phyloP scores from a whole-genome alignment of 148 eudicot species.

The Diospyros kaki region DNA sequence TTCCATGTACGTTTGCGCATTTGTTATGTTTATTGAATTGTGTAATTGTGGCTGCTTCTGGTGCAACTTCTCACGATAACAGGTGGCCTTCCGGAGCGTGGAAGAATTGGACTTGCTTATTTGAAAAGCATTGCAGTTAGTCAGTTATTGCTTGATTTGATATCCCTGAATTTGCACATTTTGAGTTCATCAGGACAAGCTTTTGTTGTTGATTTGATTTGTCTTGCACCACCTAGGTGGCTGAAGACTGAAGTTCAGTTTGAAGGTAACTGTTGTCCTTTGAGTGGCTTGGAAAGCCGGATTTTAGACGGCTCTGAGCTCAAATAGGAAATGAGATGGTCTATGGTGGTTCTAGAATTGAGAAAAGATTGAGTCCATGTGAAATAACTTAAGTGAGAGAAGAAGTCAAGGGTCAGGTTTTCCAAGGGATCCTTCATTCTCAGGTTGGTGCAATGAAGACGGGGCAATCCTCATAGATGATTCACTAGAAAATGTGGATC shows the following conservation, averaged over 20 bases:
- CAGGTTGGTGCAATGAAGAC: slow-evolving; percentile 42
- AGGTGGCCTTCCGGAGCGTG: background rate
- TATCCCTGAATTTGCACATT: background rate
- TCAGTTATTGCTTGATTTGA: background rate
- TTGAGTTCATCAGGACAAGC: background rate
- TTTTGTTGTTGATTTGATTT: background rate
- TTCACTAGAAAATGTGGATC: slow-evolving; percentile 12
- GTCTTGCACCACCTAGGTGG: background rate
- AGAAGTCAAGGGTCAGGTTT: slow-evolving; percentile 11
- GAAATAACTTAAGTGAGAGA: slow-evolving; percentile 4
- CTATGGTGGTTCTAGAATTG: slow-evolving; percentile 18
- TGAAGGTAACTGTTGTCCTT: background rate
- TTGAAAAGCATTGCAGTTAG: background rate
- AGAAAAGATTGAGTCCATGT: slow-evolving; percentile 18
- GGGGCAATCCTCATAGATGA: slow-evolving; percentile 12
- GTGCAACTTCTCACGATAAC: background rate
- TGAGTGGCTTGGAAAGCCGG: background rate
- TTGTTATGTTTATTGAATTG: background rate
- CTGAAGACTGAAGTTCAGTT: background rate
- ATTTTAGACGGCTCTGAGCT: slow-evolving; percentile 11
- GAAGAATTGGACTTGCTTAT: background rate
- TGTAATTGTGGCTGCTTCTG: background rate
- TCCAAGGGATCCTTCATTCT: slow-evolving; percentile 43
- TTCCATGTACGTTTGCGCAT: background rate
- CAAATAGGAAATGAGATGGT: slow-evolving; percentile 25